These are phyloP conservation scores for Reutealis trisperma DNA, from an alignment of 345 rosid species.

Conservation along the genomic window DNA sequence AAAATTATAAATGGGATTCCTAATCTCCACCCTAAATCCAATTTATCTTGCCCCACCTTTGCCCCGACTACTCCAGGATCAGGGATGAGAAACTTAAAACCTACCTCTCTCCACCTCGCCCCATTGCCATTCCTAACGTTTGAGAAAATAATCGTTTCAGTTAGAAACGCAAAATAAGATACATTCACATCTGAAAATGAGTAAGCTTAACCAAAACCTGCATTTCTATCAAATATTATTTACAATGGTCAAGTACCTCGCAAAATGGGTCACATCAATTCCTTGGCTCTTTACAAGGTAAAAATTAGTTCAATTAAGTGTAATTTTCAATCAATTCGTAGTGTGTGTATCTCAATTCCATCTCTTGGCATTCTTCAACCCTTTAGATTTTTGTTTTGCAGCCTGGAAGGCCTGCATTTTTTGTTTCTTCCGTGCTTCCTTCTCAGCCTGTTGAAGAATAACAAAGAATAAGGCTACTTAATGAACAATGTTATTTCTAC, in stretches of 20 bases:
- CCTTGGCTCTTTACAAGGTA: conserved; percentile 20
- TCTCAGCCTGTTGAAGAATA: conserved; percentile 62
- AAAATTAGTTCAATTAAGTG: conserved; percentile 5
- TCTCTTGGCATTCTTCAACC: conserved; percentile 81
- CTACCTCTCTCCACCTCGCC: too few relatives aligned
- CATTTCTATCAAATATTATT: conserved; percentile 17
- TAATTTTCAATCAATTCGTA: not conserved
- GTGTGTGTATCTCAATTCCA: conserved; percentile 44
- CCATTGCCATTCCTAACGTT: too few relatives aligned
- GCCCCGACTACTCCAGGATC: too few relatives aligned
- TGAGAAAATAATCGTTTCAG: too few relatives aligned
- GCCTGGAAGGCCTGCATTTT: conserved; percentile 86
- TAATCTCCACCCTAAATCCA: too few relatives aligned
- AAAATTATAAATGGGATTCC: too few relatives aligned
- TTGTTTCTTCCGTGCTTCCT: conserved; percentile 94
- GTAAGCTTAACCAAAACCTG: conserved; percentile 1
- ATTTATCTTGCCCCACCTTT: too few relatives aligned
- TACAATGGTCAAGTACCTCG: conserved; percentile 22
- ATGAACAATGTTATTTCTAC: not conserved
- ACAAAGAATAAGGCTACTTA: not conserved
- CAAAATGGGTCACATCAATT: not conserved
- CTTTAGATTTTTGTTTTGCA: conserved; percentile 84
- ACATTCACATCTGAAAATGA: too few relatives aligned
- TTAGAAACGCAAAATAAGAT: too few relatives aligned
- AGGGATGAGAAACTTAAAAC: too few relatives aligned